Evolutionary conservation across 2,329 filamentous ascomycete species (phyloP).

Genomic region (Emergomyces africanus): DNA sequence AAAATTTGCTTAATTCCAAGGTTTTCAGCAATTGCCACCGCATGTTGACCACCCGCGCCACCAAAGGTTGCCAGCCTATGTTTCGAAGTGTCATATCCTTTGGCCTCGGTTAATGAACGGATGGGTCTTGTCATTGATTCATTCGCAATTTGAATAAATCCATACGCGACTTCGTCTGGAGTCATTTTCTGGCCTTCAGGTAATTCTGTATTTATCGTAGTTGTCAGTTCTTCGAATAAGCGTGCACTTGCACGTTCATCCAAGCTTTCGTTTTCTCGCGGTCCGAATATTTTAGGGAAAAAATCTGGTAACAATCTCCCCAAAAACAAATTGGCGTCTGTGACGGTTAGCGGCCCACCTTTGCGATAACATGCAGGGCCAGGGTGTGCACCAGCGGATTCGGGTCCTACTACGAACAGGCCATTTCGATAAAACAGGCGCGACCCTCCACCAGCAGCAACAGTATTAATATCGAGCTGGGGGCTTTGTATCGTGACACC

Average conservation of each 20-base stretch:
- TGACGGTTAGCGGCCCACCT: constrained; percentile 80
- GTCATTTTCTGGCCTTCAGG: constrained; percentile 51
- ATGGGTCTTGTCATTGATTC: constrained; percentile 86
- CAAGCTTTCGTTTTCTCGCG: constrained; percentile 65
- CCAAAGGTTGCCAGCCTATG: constrained; percentile 80
- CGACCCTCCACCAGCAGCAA: constrained; percentile 75
- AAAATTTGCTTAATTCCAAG: constrained; percentile 72
- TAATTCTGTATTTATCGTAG: constrained; percentile 61
- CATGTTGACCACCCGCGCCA: constrained; percentile 80
- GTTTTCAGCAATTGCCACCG: constrained; percentile 75
- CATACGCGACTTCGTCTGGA: constrained; percentile 72
- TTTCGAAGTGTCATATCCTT: constrained; percentile 76
- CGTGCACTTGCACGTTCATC: constrained; percentile 59
- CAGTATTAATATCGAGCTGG: constrained; percentile 83
- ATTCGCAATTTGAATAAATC: constrained; percentile 81
- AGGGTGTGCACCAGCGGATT: constrained; percentile 78
- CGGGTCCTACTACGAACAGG: constrained; percentile 78
- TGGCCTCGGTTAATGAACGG: constrained; percentile 76
- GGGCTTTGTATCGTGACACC: constrained; percentile 83
- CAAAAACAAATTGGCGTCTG: constrained; percentile 78
- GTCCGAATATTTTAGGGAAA: constrained; percentile 86
- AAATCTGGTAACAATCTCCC: constrained; percentile 75
- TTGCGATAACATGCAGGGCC: constrained; percentile 88
- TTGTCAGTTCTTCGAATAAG: constrained; percentile 59
- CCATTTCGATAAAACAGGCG: constrained; percentile 50